Evolutionary conservation across 306 rosid genomes (phyloP), one percentile per base, ranked within the genome.

Genomic region (Urtica urens): DNA sequence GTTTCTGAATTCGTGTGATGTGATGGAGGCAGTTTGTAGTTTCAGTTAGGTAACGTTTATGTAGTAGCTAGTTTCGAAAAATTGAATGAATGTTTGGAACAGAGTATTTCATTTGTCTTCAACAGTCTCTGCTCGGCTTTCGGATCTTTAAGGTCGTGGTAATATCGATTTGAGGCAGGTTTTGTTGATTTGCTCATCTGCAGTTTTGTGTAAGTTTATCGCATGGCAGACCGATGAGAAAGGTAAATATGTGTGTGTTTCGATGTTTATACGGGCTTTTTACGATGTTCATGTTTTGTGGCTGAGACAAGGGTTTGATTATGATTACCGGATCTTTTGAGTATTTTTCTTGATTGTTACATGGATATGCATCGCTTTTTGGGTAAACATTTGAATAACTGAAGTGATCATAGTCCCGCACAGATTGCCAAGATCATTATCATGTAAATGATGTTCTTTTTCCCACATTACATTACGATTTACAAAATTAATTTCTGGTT

Each of bases 1-100:
- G 30, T 23, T 46, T 58, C 26, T 25, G 23, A 17, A 31, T 4
- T 22, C 4, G n/a, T n/a, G n/a, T n/a, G n/a, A n/a, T 21, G 26
- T 45, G 53, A 23, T 23, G 31, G 53, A 37, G 54, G 33, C 15
- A 54, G 17, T 49, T 10, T 13, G 21, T 46, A 46, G 51, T 11
- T 49, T 28, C 33, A 48, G 53, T 27, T n/a, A 13, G 35, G 22
- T 48, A 26, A n/a, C 15, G 53, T 15, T 23, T 44, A 14, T n/a
- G n/a, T n/a, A n/a, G n/a, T n/a, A n/a, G n/a, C n/a, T n/a, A n/a
- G n/a, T n/a, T n/a, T n/a, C n/a, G n/a, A n/a, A n/a, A n/a, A n/a
- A n/a, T 49, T 49, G 53, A 45, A 49, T 47, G 21, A 13, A 35
- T 35, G 33, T 28, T 10, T 28, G n/a, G n/a, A n/a, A n/a, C n/a